Base-by-base conservation (phyloP, 2,329 filamentous ascomycete genomes). In the Aspergillus fijiensis region DNA sequence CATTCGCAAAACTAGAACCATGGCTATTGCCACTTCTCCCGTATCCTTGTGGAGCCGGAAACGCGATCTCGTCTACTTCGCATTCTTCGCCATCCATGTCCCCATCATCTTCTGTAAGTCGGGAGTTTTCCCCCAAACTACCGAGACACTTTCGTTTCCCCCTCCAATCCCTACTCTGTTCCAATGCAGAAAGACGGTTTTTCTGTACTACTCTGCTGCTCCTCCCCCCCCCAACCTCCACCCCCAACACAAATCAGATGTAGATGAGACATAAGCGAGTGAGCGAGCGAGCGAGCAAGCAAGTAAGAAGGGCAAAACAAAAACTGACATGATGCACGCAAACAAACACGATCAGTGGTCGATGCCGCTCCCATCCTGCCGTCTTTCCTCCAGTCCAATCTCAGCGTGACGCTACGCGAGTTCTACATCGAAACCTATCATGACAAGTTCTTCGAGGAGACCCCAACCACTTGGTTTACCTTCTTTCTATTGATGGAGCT, bases 301-400 rank as follows among this genome's bases (percentile, higher is more conserved):
- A 23, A 23, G 23, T 4, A 23, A 53, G 35, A 25, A 21, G 39
- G 27, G 23, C 33, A 16, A 35, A 12, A 35, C 23, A 19, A 19
- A 27, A 33, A 47, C 51, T 39, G 27, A 47, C 53, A 12, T 55
- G 21, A 35, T 25, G 19, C 23, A 45, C 35, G 19, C 47, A 49
- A 12, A 29, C 27, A 29, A 35, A 35, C 33, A 35, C 25, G 33
- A 42, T 19, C 64, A 88, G 86, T 82, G 48, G 81, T 89, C 68
- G 87, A 89, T 67, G 78, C 87, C 14, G 81, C 81, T 35, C 76
- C 82, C n/a, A 77, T 87, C 58, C 87, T 87, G 63, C 87, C 87
- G 1, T 51, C 75, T 4, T 72, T 73, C 42, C 65, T 87, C 9
- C 79, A 78, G 51, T 83, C 83, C 0, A 56, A 73, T 0, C 77